A percentile compares a stretch with the other conserved stretches of the same genome.
Evolutionary conservation across 345 rosid species (phyloP).

Genomic region (Brassica incana): DNA sequence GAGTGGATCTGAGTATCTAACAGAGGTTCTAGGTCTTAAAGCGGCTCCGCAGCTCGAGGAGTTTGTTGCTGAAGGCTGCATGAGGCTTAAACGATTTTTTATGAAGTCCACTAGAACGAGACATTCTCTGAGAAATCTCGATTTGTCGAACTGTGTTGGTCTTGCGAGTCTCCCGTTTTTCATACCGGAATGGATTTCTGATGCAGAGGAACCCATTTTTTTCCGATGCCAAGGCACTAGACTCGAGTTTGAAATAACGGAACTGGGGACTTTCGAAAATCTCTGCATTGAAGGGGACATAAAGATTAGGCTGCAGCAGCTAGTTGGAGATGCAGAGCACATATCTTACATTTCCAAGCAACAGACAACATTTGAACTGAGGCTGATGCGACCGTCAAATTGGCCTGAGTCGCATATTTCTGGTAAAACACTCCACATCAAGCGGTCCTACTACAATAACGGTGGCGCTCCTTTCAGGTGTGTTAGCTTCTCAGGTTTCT

Average conservation of each 20-base stretch:
- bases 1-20: slow-evolving; percentile 3
- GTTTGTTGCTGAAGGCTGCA: neutral
- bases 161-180: neutral
- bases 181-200: neutral
- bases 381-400: neutral
- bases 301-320: neutral
- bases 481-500: slow-evolving; percentile 2
- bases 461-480: neutral
- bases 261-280: neutral
- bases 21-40: neutral
- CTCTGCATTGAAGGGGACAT: neutral
- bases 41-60: neutral
- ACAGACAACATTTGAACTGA: neutral
- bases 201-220: neutral
- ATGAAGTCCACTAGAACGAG: neutral
- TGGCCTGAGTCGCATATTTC: neutral
- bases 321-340: neutral
- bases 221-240: neutral
- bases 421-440: neutral
- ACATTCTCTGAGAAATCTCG: neutral
- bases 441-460: neutral
- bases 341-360: neutral
- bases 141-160: neutral
- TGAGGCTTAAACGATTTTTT: neutral
- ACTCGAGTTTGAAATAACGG: neutral